Evolutionary conservation across 2,329 filamentous ascomycete genomes (phyloP).

Genomic region (Monilinia polystroma): DNA sequence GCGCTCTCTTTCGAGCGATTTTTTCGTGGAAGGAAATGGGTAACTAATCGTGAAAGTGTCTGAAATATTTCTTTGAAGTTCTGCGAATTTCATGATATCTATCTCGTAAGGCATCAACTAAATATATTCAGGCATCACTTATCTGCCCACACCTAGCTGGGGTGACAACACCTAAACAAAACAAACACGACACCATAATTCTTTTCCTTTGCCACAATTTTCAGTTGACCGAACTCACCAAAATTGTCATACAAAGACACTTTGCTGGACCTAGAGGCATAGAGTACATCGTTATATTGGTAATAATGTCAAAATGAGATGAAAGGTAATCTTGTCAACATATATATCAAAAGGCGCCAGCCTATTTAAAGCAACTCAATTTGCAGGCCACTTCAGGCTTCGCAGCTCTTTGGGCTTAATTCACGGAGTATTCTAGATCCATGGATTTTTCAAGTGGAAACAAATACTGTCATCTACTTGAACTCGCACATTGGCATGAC

Average conservation of each 20-base stretch:
- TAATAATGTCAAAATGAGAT: background rate
- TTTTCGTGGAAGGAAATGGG: background rate
- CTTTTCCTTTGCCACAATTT: too few species aligned
- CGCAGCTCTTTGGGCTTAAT: too few species aligned
- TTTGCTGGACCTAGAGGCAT: background rate
- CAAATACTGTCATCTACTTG: too few species aligned
- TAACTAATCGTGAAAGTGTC: background rate
- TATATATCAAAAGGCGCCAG: too few species aligned
- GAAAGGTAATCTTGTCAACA: background rate
- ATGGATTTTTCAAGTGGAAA: too few species aligned
- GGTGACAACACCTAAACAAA: background rate
- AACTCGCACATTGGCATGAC: too few species aligned
- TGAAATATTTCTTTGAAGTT: constrained; percentile 18
- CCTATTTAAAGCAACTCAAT: too few species aligned
- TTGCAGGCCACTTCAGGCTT: too few species aligned
- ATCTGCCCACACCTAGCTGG: background rate
- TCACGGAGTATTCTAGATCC: too few species aligned
- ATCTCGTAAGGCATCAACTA: background rate
- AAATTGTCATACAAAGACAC: background rate
- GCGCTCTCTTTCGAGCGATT: constrained; percentile 29
- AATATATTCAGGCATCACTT: background rate
- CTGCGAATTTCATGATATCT: background rate
- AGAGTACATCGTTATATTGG: background rate
- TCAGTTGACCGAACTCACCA: too few species aligned
- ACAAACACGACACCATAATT: background rate